A percentile compares a stretch with the other conserved stretches of the same genome.
Conservation (phyloP, 768 basidiomycete species). For the Melanogaster broomeanus region DNA sequence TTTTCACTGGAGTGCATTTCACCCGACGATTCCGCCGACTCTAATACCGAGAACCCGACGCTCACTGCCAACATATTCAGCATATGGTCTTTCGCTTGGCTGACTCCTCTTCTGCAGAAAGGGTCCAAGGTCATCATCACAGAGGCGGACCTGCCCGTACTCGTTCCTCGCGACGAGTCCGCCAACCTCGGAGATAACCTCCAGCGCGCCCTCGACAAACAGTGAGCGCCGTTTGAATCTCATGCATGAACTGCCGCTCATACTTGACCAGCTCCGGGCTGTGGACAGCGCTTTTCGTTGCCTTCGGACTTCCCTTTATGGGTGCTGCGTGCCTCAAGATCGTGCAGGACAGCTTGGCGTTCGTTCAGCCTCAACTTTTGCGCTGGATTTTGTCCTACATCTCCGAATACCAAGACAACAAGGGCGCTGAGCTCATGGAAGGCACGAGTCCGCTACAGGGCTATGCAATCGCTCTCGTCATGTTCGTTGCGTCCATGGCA, state of each 20-base stretch:
- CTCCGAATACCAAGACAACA: conserved; percentile 64
- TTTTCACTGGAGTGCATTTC: conserved; percentile 73
- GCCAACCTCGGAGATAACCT: conserved; percentile 64
- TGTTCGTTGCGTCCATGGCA: conserved; percentile 78
- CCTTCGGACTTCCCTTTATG: conserved; percentile 80
- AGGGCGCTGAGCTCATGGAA: conserved; percentile 25
- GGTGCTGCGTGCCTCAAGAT: conserved; percentile 67
- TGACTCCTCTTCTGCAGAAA: conserved; percentile 77
- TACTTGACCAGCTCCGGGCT: conserved; percentile 51
- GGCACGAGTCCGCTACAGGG: conserved; percentile 56
- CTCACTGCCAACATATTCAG: conserved; percentile 81
- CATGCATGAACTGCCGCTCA: background rate
- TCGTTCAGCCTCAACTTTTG: conserved; percentile 86
- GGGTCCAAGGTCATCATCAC: conserved; percentile 68
- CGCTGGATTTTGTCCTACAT: conserved; percentile 81
- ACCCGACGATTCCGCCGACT: conserved; percentile 50
- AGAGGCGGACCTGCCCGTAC: conserved; percentile 82
- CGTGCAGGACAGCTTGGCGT: conserved; percentile 78
- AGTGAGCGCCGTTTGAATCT: conserved; percentile 45
- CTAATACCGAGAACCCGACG: conserved; percentile 63
- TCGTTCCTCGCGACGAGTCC: conserved; percentile 70
- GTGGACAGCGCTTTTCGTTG: conserved; percentile 70
- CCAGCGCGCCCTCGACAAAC: conserved; percentile 58
- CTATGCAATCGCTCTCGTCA: conserved; percentile 70
- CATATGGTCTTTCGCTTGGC: conserved; percentile 83